phyloP scores from a whole-genome alignment of 108 stramenopile species.

The Nannochloropsis gaditana region DNA sequence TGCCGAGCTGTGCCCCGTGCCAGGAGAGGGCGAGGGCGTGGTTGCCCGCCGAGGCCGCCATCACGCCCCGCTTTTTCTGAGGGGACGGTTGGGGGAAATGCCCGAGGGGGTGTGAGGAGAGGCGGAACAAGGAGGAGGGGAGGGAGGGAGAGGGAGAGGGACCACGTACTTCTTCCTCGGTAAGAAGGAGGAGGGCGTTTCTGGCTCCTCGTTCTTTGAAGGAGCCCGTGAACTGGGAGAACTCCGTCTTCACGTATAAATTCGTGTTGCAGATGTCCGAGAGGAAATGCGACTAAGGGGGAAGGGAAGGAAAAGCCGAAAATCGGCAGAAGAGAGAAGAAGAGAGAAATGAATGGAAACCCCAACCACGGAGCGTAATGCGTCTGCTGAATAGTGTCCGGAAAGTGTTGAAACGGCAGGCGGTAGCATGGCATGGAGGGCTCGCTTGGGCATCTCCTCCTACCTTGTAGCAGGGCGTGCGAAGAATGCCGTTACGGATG shows the following conservation, averaged over 20 bases:
- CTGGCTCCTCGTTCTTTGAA: conserved; percentile 96
- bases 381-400: too few relatives aligned
- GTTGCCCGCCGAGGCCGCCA: conserved; percentile 69
- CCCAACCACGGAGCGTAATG: too few relatives aligned
- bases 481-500: conserved; percentile 49
- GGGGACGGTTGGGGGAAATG: not conserved
- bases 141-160: conserved; percentile 5
- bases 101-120: not conserved
- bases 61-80: conserved; percentile 64
- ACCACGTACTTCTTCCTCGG: conserved; percentile 40
- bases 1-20: conserved; percentile 79
- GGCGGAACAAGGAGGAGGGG: not conserved
- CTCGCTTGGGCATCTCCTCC: not conserved
- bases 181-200: conserved; percentile 73
- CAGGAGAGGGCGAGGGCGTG: conserved; percentile 68
- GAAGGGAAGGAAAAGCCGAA: conserved; percentile 21
- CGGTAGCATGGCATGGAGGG: too few relatives aligned
- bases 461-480: conserved; percentile 32
- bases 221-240: conserved; percentile 68
- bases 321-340: too few relatives aligned
- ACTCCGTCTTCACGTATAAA: conserved; percentile 56
- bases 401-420: too few relatives aligned
- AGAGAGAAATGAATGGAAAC: too few relatives aligned
- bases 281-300: conserved; percentile 31
- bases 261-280: conserved; percentile 25